These are phyloP conservation scores for Carallia pectinifolia DNA, from an alignment of 345 rosid genomes.

Conservation along the genomic window DNA sequence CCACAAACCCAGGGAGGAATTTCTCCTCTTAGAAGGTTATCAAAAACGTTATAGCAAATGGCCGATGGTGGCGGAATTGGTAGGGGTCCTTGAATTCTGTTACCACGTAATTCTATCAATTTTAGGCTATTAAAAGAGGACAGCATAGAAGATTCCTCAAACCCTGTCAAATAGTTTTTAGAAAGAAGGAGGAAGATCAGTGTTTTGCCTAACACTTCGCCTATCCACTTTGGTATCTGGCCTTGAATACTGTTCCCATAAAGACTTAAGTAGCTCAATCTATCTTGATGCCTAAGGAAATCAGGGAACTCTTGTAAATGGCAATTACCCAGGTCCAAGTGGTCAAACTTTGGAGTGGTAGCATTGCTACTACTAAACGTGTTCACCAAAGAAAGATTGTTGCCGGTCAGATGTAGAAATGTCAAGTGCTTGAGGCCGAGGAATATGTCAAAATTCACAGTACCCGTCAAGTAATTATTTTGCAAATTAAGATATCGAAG, in stretches of 20 bases:
- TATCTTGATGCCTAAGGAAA: constrained; percentile 18
- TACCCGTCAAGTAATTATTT: constrained; percentile 17
- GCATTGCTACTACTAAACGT: background rate
- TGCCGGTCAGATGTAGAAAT: background rate
- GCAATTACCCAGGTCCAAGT: constrained; percentile 20
- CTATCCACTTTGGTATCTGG: constrained; percentile 21
- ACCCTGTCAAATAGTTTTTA: constrained; percentile 17
- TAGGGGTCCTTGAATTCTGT: constrained; percentile 19
- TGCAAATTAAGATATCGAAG: background rate
- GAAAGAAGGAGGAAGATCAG: background rate
- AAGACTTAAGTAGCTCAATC: background rate
- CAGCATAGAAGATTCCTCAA: background rate
- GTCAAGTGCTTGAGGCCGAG: background rate
- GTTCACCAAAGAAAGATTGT: constrained; percentile 3
- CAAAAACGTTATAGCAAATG: background rate
- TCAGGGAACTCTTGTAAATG: constrained; percentile 11
- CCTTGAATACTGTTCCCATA: constrained; percentile 14
- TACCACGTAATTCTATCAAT: background rate
- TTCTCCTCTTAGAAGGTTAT: constrained; percentile 18
- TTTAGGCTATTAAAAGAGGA: rapidly evolving
- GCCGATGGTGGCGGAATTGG: constrained; percentile 3
- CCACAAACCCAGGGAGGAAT: constrained; percentile 17
- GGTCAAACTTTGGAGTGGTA: rapidly evolving
- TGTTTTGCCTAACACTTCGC: background rate
- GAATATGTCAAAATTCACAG: background rate